A percentile compares a stretch with the other conserved stretches of the same genome.
These are phyloP conservation scores for Metschnikowia arizonensis DNA, from an alignment of 805 yeast species.

Conservation along the genomic window DNA sequence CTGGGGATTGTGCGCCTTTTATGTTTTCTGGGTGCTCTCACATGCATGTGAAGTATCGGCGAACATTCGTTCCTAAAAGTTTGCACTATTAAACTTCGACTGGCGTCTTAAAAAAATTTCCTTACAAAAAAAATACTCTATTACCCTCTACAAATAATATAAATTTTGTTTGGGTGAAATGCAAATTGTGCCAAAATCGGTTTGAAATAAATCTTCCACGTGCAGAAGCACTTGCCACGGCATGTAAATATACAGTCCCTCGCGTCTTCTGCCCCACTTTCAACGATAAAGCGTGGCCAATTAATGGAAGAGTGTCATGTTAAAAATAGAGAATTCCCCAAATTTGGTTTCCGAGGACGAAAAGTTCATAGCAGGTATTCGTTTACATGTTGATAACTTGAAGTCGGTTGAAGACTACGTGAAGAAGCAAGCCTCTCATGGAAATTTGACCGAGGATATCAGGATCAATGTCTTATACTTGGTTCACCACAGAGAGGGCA, in stretches of 20 bases:
- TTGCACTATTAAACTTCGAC: neutral
- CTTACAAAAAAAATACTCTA: too few relatives aligned
- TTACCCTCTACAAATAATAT: neutral
- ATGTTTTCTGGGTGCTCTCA: neutral
- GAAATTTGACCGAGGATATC: constrained; percentile 17
- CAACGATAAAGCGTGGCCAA: neutral
- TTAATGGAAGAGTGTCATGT: constrained; percentile 5
- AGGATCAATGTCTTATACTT: constrained; percentile 41
- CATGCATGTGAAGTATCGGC: neutral
- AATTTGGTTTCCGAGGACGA: constrained; percentile 7
- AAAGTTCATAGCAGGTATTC: constrained; percentile 43
- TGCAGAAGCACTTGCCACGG: neutral
- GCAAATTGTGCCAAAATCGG: neutral
- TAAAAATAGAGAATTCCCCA: constrained; percentile 12
- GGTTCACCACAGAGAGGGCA: constrained; percentile 44
- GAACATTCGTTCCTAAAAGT: neutral
- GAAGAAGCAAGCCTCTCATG: neutral
- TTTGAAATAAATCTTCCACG: neutral
- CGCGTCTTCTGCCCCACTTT: constrained; percentile 4
- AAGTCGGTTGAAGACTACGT: constrained; percentile 9
- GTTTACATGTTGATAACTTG: constrained; percentile 23
- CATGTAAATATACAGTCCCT: constrained; percentile 1
- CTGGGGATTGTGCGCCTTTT: constrained; percentile 2
- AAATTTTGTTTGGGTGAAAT: neutral
- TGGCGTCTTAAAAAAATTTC: neutral